Conservation (phyloP, 495 filamentous ascomycete species). For the Hypoxylon intermedium region DNA sequence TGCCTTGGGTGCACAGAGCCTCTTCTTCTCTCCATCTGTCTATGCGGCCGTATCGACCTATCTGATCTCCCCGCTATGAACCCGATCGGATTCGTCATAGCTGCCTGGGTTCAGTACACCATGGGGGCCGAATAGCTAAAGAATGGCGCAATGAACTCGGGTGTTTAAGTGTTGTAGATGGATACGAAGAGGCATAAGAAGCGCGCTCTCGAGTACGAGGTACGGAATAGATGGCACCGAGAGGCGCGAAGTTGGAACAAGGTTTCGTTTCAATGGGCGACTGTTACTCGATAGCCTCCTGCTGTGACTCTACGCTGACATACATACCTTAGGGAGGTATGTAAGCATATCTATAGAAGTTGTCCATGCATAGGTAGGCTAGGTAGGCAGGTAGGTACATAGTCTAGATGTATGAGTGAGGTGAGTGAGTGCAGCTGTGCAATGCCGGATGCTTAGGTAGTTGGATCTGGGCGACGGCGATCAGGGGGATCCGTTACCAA, state of each 20-base stretch:
- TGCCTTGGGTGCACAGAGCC: not conserved
- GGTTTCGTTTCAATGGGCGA: constrained; percentile 11
- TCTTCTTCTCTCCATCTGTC: no score
- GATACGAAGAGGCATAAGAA: not conserved
- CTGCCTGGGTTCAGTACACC: not conserved
- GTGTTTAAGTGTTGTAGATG: no score
- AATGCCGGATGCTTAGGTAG: no score
- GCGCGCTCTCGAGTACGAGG: not conserved
- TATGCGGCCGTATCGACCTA: constrained; percentile 7
- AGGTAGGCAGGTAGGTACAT: no score
- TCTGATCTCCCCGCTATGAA: not conserved
- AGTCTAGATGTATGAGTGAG: no score
- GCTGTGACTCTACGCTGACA: constrained; percentile 3
- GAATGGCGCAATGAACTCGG: not conserved
- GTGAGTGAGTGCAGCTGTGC: not conserved
- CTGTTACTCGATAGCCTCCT: not conserved
- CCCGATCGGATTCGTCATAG: not conserved
- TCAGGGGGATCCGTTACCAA: not conserved
- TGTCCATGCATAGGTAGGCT: no score
- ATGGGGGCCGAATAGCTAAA: not conserved
- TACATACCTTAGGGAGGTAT: no score
- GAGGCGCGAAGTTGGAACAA: constrained; percentile 21
- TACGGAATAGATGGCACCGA: not conserved
- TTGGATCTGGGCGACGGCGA: not conserved
- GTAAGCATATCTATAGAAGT: no score